Percentiles rank a stretch among this genome's conserved stretches.
Conservation (phyloP, 495 filamentous ascomycete species). For the Penicillium goetzii region DNA sequence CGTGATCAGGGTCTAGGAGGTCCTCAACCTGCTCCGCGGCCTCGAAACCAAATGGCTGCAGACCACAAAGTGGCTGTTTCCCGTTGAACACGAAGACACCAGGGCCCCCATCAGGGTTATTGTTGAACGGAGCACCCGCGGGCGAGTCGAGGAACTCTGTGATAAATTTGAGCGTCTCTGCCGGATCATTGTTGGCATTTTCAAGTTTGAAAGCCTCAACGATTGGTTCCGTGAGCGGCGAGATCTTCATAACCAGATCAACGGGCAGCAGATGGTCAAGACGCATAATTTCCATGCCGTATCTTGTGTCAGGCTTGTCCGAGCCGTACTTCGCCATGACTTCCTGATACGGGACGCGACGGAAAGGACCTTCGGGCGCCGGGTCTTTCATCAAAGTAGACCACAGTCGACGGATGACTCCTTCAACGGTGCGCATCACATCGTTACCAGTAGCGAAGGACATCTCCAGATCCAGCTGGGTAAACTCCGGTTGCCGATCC, state of each 20-base stretch:
- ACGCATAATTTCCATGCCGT: conserved; percentile 61
- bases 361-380: conserved; percentile 53
- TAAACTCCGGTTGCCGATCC: conserved; percentile 95
- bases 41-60: conserved; percentile 76
- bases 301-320: conserved; percentile 89
- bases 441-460: conserved; percentile 73
- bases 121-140: conserved; percentile 60
- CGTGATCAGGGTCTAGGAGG: conserved; percentile 59
- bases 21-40: conserved; percentile 63
- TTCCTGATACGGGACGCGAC: conserved; percentile 68
- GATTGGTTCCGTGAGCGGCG: conserved; percentile 58
- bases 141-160: conserved; percentile 67
- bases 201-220: conserved; percentile 74
- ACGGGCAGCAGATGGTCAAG: conserved; percentile 64
- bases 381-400: conserved; percentile 45
- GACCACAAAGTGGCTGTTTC: conserved; percentile 68
- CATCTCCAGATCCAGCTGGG: conserved; percentile 96
- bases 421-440: conserved; percentile 73
- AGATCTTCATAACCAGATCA: conserved; percentile 75
- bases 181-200: conserved; percentile 47
- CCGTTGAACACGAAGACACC: conserved; percentile 75
- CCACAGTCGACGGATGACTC: conserved; percentile 64
- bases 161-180: conserved; percentile 62
- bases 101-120: conserved; percentile 71
- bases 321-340: conserved; percentile 82